Conservation (phyloP, 2,329 filamentous ascomycete species). For the Arthroderma sp. region DNA sequence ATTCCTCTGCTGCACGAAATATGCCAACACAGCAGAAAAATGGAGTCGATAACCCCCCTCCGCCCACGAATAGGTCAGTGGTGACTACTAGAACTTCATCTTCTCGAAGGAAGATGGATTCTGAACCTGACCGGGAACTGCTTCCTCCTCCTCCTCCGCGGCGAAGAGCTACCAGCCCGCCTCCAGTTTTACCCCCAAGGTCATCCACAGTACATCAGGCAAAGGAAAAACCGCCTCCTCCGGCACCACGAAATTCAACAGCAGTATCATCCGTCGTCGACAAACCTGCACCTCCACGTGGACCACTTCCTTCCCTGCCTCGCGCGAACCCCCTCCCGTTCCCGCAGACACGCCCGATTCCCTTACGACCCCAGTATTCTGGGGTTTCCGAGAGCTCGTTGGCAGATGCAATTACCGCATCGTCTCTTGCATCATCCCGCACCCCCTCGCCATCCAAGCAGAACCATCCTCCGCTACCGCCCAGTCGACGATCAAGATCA, state of each 20-base stretch:
- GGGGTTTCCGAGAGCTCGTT: constrained; percentile 19
- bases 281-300: not conserved
- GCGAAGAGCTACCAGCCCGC: constrained; percentile 11
- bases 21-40: not conserved
- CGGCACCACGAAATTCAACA: constrained; percentile 1
- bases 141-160: not conserved
- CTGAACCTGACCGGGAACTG: not conserved
- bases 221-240: constrained; percentile 4
- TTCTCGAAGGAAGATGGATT: not conserved
- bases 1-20: not conserved
- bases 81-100: not conserved
- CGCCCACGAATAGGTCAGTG: not conserved
- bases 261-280: not conserved
- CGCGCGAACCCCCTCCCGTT: not conserved
- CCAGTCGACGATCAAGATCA: constrained; percentile 27
- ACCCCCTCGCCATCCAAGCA: constrained; percentile 29
- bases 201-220: not conserved
- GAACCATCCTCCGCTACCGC: constrained; percentile 28
- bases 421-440: constrained; percentile 35
- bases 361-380: constrained; percentile 2
- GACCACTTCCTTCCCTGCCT: not conserved
- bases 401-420: constrained; percentile 38
- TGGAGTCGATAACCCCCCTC: not conserved
- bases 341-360: not conserved
- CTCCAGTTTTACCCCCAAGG: not conserved